phyloP scores from a whole-genome alignment of 371 early-diverging fungal genomes.

The Umbelopsis sp. region DNA sequence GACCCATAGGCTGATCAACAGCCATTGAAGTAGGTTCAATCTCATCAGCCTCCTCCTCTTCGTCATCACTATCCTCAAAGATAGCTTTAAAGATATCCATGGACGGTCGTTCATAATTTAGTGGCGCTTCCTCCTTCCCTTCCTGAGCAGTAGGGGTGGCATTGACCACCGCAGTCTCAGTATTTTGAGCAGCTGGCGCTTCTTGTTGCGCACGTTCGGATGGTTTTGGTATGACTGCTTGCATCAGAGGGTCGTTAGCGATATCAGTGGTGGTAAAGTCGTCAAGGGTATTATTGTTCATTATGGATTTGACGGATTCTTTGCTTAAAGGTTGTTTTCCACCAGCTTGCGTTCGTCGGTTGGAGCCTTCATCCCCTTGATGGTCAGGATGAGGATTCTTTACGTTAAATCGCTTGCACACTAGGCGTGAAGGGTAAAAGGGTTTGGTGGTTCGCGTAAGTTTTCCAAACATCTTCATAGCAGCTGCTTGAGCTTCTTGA shows the following conservation, averaged over 20 bases:
- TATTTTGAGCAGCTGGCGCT: neutral
- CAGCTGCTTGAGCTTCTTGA: constrained; percentile 68
- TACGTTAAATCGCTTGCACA: constrained; percentile 86
- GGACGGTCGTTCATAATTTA: constrained; percentile 66
- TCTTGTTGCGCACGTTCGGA: constrained; percentile 30
- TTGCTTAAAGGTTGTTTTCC: constrained; percentile 57
- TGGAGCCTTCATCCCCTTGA: constrained; percentile 41
- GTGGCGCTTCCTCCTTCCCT: constrained; percentile 62
- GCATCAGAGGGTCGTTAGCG: constrained; percentile 37
- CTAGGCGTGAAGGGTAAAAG: constrained; percentile 71
- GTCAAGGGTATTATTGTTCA: constrained; percentile 36
- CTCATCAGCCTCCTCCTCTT: constrained; percentile 36
- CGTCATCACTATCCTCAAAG: constrained; percentile 72
- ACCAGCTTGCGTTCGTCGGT: constrained; percentile 41
- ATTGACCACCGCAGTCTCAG: neutral
- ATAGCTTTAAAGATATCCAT: constrained; percentile 91
- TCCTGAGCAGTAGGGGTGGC: constrained; percentile 37
- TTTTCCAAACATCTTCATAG: constrained; percentile 76
- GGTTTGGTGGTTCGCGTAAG: constrained; percentile 66
- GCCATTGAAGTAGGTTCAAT: neutral
- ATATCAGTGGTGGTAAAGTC: constrained; percentile 10
- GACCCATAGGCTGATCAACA: neutral
- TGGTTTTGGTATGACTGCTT: constrained; percentile 48
- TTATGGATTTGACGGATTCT: constrained; percentile 61
- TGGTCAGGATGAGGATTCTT: constrained; percentile 74